phyloP scores from a whole-genome alignment of 345 rosid genomes.

The Physaria fendleri region DNA sequence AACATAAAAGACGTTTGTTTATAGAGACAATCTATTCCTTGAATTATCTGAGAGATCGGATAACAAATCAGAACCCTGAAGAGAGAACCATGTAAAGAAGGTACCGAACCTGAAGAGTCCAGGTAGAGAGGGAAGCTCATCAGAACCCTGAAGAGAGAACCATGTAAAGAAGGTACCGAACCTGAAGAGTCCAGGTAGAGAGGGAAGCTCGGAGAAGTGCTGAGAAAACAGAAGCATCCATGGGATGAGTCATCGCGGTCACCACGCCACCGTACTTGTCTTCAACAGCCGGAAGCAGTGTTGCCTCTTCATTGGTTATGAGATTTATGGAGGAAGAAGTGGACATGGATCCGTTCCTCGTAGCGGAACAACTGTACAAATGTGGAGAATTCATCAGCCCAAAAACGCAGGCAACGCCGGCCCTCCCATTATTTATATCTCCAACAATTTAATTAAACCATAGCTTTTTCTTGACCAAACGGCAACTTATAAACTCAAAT shows the following conservation, averaged over 20 bases:
- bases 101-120: slow-evolving; percentile 61
- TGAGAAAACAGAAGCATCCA: slow-evolving; percentile 50
- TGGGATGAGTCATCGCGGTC: slow-evolving; percentile 49
- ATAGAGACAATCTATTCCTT: background rate
- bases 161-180: background rate
- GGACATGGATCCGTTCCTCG: slow-evolving; percentile 31
- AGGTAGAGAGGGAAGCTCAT: slow-evolving; percentile 45
- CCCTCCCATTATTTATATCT: background rate
- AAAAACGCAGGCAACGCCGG: slow-evolving; percentile 11
- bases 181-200: slow-evolving; percentile 67
- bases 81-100: background rate
- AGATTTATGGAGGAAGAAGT: slow-evolving; percentile 19
- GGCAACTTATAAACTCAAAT: slow-evolving; percentile 25
- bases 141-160: background rate
- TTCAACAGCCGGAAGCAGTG: slow-evolving; percentile 35
- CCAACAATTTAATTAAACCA: slow-evolving; percentile 20
- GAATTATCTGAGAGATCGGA: too few species aligned
- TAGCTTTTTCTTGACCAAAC: slow-evolving; percentile 14
- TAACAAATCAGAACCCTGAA: background rate
- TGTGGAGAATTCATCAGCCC: slow-evolving; percentile 25
- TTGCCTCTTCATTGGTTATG: slow-evolving; percentile 20
- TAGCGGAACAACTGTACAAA: slow-evolving; percentile 14
- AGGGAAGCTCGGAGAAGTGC: slow-evolving; percentile 52
- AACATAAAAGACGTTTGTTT: background rate
- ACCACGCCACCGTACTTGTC: slow-evolving; percentile 79